Evolutionary conservation across 2,329 filamentous ascomycete species (phyloP).

Genomic region (Trichoderma breve): DNA sequence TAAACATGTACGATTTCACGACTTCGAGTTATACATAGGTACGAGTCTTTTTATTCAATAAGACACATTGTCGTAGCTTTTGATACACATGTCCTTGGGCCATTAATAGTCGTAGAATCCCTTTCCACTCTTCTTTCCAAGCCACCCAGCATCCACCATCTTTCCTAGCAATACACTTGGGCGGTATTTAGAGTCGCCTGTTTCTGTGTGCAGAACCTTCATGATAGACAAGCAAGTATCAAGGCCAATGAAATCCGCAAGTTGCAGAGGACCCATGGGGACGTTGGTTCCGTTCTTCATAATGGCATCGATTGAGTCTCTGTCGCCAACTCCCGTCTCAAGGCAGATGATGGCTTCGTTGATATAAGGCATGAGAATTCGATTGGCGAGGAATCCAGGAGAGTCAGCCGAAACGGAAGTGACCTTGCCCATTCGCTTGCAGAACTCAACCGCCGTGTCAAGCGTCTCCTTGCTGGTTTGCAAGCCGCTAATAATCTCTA

Average conservation of each 20-base stretch:
- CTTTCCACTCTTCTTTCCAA: conserved; percentile 96
- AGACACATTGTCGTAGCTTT: background rate
- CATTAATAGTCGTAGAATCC: conserved; percentile 85
- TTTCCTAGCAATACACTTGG: conserved; percentile 83
- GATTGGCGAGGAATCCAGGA: conserved; percentile 92
- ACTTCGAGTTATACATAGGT: background rate
- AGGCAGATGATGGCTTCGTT: conserved; percentile 97
- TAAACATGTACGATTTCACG: background rate
- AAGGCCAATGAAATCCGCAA: conserved; percentile 96
- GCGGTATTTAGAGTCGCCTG: conserved; percentile 92
- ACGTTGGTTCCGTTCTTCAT: conserved; percentile 99
- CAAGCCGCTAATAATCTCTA: conserved; percentile 93
- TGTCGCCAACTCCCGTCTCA: conserved; percentile 84
- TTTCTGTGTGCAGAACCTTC: conserved; percentile 88
- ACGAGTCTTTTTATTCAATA: background rate
- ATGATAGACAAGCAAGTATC: conserved; percentile 97
- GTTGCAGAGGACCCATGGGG: conserved; percentile 89
- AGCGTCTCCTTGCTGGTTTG: conserved; percentile 85
- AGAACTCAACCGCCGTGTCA: conserved; percentile 79
- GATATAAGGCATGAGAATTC: conserved; percentile 98
- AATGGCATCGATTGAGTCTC: conserved; percentile 92
- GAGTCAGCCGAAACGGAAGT: conserved; percentile 83
- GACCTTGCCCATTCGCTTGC: conserved; percentile 90
- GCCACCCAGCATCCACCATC: conserved; percentile 97
- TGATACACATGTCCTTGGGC: background rate